Conservation (phyloP, 441 rosid species). For the Manihot esculenta region DNA sequence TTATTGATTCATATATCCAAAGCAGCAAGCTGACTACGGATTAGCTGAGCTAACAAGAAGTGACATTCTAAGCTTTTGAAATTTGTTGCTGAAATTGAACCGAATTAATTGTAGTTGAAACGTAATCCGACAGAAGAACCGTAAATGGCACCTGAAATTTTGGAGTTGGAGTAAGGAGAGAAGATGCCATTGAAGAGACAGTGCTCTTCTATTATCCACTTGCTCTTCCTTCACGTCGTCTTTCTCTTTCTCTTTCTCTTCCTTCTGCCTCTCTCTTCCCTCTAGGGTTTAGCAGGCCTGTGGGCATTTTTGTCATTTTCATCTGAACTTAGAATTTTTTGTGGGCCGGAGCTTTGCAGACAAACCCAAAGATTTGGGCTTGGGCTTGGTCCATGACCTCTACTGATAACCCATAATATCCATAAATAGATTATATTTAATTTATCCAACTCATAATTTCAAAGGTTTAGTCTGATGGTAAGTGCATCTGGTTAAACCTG, state of each 20-base stretch:
- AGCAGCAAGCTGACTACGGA: neutral
- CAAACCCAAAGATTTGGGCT: neutral
- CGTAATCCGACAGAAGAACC: no score
- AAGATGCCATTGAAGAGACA: conserved; percentile 26
- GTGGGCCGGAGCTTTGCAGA: neutral
- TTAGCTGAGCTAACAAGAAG: neutral
- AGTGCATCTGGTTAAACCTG: no score
- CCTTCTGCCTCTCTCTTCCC: neutral
- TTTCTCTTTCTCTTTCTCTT: no score
- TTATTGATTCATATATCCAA: no score
- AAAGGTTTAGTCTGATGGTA: no score
- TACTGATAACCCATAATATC: no score
- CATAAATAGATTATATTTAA: no score
- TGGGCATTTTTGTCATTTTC: neutral
- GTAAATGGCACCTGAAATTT: conserved; percentile 28
- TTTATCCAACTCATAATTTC: no score
- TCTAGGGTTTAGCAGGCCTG: conserved; percentile 20
- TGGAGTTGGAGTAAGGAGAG: conserved; percentile 8
- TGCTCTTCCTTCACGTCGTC: neutral
- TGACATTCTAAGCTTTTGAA: neutral
- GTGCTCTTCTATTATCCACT: neutral
- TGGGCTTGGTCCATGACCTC: no score
- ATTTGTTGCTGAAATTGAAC: neutral
- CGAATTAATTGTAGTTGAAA: neutral
- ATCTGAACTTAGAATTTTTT: no score